Percentiles rank a stretch among this genome's conserved stretches.
phyloP scores from a whole-genome alignment of 768 basidiomycete species.

The Russula abietina region DNA sequence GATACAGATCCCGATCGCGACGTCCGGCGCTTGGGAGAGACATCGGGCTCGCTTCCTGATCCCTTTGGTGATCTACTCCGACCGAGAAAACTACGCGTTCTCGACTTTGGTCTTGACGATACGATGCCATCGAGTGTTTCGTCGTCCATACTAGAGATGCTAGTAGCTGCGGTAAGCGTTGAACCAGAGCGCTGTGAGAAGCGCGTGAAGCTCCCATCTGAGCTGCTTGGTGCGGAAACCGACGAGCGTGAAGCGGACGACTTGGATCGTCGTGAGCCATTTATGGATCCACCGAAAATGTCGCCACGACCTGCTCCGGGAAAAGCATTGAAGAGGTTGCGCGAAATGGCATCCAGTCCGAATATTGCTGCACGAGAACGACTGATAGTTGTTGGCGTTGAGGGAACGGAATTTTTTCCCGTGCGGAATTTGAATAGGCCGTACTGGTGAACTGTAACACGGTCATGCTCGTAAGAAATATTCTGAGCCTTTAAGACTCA shows the following conservation, averaged over 20 bases:
- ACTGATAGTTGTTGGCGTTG: conserved; percentile 76
- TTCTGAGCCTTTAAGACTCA: conserved; percentile 35
- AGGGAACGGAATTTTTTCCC: conserved; percentile 67
- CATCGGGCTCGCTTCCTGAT: conserved; percentile 31
- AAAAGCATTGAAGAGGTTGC: conserved; percentile 74
- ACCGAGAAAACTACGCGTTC: conserved; percentile 45
- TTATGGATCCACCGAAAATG: conserved; percentile 68
- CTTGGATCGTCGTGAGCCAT: conserved; percentile 59
- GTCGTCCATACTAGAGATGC: conserved; percentile 56
- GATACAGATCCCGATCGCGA: conserved; percentile 30
- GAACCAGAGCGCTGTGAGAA: conserved; percentile 70
- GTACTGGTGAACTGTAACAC: conserved; percentile 67
- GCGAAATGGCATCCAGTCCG: conserved; percentile 82
- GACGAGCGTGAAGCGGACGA: conserved; percentile 71
- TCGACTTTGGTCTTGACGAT: conserved; percentile 31
- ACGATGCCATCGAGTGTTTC: conserved; percentile 44
- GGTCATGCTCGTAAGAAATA: conserved; percentile 12
- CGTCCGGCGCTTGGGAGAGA: conserved; percentile 17
- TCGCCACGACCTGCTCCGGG: conserved; percentile 67
- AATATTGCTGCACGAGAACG: conserved; percentile 77
- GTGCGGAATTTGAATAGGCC: conserved; percentile 87
- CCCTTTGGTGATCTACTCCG: conserved; percentile 39
- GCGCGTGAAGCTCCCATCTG: conserved; percentile 61
- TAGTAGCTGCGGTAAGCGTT: conserved; percentile 57
- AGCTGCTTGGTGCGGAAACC: conserved; percentile 61